A percentile compares a stretch with the other conserved stretches of the same genome.
These are phyloP conservation scores for Scheffersomyces spartinae DNA, from an alignment of 805 yeast species.

Conservation along the genomic window DNA sequence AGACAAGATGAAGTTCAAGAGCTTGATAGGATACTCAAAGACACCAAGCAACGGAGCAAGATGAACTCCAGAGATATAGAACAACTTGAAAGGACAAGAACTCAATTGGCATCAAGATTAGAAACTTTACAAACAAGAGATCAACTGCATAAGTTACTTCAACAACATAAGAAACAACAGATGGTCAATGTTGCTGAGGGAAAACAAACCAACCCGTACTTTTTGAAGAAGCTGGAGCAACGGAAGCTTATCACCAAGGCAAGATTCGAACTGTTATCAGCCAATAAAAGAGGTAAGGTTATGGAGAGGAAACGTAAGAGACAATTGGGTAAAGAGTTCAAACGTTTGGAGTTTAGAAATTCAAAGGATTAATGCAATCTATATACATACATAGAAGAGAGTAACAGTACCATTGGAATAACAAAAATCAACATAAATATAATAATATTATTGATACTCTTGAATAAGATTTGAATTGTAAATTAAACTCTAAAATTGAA, in stretches of 20 bases:
- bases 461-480: too few species aligned
- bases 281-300: conserved; percentile 64
- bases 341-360: conserved; percentile 32
- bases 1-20: conserved; percentile 60
- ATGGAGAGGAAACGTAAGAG: conserved; percentile 83
- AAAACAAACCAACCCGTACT: conserved; percentile 40
- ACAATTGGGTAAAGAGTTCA: conserved; percentile 73
- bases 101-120: conserved; percentile 55
- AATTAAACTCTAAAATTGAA: too few species aligned
- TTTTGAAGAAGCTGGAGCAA: conserved; percentile 58
- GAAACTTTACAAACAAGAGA: conserved; percentile 66
- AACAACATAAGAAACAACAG: conserved; percentile 45
- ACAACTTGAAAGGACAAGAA: conserved; percentile 43
- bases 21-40: conserved; percentile 44
- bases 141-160: conserved; percentile 53
- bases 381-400: too few species aligned
- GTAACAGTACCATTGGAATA: too few species aligned
- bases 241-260: conserved; percentile 66
- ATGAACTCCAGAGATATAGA: conserved; percentile 35
- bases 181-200: conserved; percentile 34
- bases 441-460: too few species aligned
- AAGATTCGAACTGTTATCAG: conserved; percentile 64
- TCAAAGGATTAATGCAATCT: too few species aligned
- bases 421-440: too few species aligned
- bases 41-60: conserved; percentile 33